A percentile compares a stretch with the other conserved stretches of the same genome.
Evolutionary conservation across 345 rosid genomes (phyloP).

Genomic region (Camelina hispida): DNA sequence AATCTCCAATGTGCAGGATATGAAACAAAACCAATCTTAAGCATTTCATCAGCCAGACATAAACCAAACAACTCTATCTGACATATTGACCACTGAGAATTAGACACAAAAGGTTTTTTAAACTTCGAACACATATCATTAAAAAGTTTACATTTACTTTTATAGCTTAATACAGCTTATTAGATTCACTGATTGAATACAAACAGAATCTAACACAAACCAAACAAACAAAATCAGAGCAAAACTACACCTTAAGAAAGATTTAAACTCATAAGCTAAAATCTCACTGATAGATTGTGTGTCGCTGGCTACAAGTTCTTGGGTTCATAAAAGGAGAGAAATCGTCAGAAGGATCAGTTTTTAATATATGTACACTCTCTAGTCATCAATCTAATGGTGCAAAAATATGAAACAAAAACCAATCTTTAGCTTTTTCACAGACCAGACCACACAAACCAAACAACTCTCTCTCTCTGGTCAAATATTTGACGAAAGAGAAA

Average conservation of each 20-base stretch:
- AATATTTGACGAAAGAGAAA: neutral
- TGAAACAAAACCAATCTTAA: slow-evolving; percentile 7
- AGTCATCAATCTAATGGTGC: slow-evolving; percentile 16
- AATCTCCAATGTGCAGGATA: neutral
- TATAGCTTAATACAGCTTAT: neutral
- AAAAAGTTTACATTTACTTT: slow-evolving; percentile 8
- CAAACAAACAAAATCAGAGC: slow-evolving; percentile 2
- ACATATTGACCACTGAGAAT: slow-evolving; percentile 11
- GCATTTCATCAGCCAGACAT: neutral
- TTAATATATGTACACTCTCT: neutral
- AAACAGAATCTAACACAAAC: slow-evolving; percentile 18
- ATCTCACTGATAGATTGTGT: neutral
- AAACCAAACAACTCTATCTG: slow-evolving; percentile 19
- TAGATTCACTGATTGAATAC: neutral
- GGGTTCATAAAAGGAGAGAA: neutral
- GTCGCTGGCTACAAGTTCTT: neutral
- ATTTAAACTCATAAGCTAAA: slow-evolving; percentile 13
- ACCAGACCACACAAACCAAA: slow-evolving; percentile 13
- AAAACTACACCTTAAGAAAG: neutral
- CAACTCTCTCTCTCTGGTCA: slow-evolving; percentile 14
- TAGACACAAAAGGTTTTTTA: slow-evolving; percentile 22
- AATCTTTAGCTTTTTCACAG: slow-evolving; percentile 10
- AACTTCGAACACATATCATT: slow-evolving; percentile 23
- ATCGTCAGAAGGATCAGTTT: neutral
- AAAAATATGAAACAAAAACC: slow-evolving; percentile 10